These are phyloP conservation scores for Lotus japonicus DNA, from an alignment of 306 rosid genomes.

Conservation along the genomic window DNA sequence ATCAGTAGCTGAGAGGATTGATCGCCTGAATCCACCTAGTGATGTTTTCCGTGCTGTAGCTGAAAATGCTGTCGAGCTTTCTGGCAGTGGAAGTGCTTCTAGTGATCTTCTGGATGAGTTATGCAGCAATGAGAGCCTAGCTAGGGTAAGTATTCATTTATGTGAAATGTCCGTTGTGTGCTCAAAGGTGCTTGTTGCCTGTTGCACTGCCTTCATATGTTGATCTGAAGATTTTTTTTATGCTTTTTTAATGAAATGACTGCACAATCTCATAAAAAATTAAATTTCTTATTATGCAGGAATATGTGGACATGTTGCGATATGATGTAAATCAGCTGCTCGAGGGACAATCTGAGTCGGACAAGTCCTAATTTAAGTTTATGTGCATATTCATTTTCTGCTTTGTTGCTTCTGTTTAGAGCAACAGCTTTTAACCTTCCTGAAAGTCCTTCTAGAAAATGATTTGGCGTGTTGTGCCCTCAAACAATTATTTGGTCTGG, in stretches of 20 bases:
- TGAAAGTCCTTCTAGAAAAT: conserved; percentile 1
- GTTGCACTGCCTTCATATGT: background rate
- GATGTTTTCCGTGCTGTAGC: conserved; percentile 65
- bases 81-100: conserved; percentile 38
- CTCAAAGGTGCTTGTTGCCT: conserved; percentile 8
- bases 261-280: background rate
- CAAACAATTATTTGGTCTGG: conserved; percentile 15
- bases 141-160: conserved; percentile 35
- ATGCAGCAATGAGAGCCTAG: conserved; percentile 62
- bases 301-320: conserved; percentile 61
- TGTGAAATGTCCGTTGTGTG: background rate
- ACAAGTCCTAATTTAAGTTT: conserved; percentile 22
- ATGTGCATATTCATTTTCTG: conserved; percentile 7
- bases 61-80: conserved; percentile 58
- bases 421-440: background rate
- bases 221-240: background rate
- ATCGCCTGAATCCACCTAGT: conserved; percentile 34
- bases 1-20: conserved; percentile 56
- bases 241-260: background rate
- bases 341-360: conserved; percentile 34
- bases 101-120: conserved; percentile 62
- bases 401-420: conserved; percentile 12
- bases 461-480: conserved; percentile 17
- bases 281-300: conserved; percentile 39
- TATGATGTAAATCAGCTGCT: conserved; percentile 41